Evolutionary conservation across 1,284 basidiomycete species (phyloP).

Genomic region (Omphalotus olearius): DNA sequence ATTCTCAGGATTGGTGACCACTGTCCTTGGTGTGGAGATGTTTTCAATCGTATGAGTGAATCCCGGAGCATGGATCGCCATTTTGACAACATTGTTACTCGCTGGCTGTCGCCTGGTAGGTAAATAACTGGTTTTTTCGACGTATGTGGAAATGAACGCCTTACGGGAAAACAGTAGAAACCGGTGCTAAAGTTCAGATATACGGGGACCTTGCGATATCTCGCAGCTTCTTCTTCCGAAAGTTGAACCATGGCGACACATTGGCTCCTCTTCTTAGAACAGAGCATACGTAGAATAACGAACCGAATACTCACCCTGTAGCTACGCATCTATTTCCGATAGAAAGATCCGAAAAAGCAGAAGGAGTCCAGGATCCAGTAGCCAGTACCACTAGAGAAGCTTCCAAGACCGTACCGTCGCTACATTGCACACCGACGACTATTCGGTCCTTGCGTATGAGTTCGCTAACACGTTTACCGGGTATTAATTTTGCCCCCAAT

Average conservation of each 20-base stretch:
- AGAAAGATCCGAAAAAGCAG: conserved; percentile 61
- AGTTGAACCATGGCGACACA: conserved; percentile 75
- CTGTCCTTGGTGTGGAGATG: conserved; percentile 67
- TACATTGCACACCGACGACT: conserved; percentile 62
- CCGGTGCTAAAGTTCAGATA: conserved; percentile 66
- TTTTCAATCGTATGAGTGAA: conserved; percentile 42
- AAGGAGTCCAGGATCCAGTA: conserved; percentile 81
- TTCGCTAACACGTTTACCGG: conserved; percentile 53
- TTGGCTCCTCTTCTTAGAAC: conserved; percentile 47
- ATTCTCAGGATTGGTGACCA: conserved; percentile 46
- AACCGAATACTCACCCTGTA: conserved; percentile 52
- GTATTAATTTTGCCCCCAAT: conserved; percentile 59
- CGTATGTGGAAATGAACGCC: conserved; percentile 19
- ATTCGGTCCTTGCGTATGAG: conserved; percentile 37
- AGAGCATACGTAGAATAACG: background rate
- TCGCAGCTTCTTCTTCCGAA: conserved; percentile 58
- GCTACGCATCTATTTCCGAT: conserved; percentile 53
- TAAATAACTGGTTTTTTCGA: background rate
- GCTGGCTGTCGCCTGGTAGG: conserved; percentile 54
- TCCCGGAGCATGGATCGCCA: conserved; percentile 69
- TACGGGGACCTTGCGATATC: conserved; percentile 66
- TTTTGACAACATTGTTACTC: conserved; percentile 63
- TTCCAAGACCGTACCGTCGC: conserved; percentile 51
- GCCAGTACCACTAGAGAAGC: conserved; percentile 65
- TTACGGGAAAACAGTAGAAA: conserved; percentile 77